Percentiles rank a stretch among this genome's conserved stretches.
phyloP scores from a whole-genome alignment of 208 protist genomes.

The Crithidia fasciculata region DNA sequence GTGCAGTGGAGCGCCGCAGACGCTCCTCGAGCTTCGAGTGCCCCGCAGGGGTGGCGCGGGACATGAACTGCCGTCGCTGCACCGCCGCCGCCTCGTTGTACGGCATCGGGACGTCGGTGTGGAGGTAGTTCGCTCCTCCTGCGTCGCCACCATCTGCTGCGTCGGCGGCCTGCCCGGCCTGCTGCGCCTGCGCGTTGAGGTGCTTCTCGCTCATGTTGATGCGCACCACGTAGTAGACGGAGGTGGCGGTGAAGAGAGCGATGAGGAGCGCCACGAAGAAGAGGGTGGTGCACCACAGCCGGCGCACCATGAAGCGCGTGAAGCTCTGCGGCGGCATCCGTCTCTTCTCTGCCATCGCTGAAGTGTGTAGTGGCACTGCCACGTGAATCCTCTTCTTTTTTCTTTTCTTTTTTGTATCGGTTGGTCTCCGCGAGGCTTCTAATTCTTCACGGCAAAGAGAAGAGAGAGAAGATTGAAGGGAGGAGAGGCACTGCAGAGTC shows the following conservation, averaged over 20 bases:
- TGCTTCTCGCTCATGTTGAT: conserved; percentile 22
- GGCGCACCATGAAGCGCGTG: conserved; percentile 20
- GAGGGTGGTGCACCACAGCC: conserved; percentile 9
- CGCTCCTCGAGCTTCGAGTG: not conserved
- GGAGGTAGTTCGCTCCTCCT: not conserved
- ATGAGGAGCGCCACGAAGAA: conserved; percentile 17
- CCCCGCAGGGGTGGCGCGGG: conserved; percentile 6
- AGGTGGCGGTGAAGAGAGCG: conserved; percentile 11
- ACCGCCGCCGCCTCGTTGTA: not conserved
- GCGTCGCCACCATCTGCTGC: not conserved
- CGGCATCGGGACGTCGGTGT: not conserved
- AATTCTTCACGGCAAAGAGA: too few species aligned
- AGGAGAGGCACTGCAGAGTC: too few species aligned
- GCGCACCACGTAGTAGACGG: conserved; percentile 34
- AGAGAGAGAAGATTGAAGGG: too few species aligned
- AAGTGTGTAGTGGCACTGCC: too few species aligned
- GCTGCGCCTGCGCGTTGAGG: not conserved
- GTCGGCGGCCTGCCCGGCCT: not conserved
- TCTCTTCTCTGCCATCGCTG: too few species aligned
- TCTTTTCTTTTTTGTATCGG: not conserved
- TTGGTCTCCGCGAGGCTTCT: too few species aligned
- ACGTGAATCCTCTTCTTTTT: not conserved
- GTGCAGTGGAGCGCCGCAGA: not conserved
- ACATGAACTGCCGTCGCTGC: not conserved
- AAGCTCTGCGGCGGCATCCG: not conserved